Conservation (phyloP, 768 basidiomycete species). For the Boletus coccyginus region DNA sequence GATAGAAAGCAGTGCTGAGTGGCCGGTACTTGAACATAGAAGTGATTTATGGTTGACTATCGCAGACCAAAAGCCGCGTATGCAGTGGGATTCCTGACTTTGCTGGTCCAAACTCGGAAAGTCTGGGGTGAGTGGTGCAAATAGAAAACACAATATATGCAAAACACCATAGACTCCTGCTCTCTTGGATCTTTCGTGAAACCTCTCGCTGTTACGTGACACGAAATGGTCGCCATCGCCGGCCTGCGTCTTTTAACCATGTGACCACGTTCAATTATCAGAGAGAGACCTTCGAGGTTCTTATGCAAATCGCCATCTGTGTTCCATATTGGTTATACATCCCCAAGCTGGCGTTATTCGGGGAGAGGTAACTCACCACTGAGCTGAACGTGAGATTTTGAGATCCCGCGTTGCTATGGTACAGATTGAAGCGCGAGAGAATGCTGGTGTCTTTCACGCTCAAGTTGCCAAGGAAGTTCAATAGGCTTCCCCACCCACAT, state of each 20-base stretch:
- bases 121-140: neutral
- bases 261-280: constrained; percentile 4
- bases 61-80: neutral
- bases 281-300: constrained; percentile 8
- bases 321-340: neutral
- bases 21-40: constrained; percentile 23
- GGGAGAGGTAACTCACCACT: constrained; percentile 7
- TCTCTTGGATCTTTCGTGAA: constrained; percentile 24
- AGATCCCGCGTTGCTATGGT: neutral
- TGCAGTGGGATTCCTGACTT: fast-evolving
- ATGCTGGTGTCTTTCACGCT: neutral
- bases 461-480: neutral
- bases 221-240: fast-evolving
- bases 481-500: neutral
- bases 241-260: too few species aligned
- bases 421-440: neutral
- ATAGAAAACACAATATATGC: neutral
- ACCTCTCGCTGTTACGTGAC: neutral
- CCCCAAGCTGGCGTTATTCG: neutral
- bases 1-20: constrained; percentile 7
- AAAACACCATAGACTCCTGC: constrained; percentile 15
- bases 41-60: constrained; percentile 1
- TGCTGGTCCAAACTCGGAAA: constrained; percentile 12
- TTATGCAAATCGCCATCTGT: constrained; percentile 21
- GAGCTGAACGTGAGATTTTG: constrained; percentile 9